phyloP scores from a whole-genome alignment of 2,329 filamentous ascomycete genomes.

The Incumbomyces lentus region DNA sequence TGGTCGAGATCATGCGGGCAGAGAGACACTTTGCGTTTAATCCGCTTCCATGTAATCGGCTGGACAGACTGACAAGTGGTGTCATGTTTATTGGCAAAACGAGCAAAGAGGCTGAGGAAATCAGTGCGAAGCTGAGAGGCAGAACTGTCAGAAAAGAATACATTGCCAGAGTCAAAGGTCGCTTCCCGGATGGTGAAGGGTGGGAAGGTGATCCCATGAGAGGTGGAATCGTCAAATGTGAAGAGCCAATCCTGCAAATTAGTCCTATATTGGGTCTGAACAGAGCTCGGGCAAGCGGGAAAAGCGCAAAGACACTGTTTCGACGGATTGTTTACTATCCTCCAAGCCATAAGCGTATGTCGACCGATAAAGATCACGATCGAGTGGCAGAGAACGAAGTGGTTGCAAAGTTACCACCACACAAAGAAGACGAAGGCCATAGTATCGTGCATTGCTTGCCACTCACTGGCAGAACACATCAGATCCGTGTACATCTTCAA shows the following conservation, averaged over 20 bases:
- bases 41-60: conserved; percentile 72
- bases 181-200: conserved; percentile 63
- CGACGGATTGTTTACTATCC: conserved; percentile 88
- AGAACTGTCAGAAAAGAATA: conserved; percentile 92
- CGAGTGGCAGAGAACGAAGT: conserved; percentile 16
- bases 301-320: conserved; percentile 82
- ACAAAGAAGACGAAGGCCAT: conserved; percentile 57
- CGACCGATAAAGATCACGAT: neutral
- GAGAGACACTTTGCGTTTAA: conserved; percentile 53
- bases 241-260: conserved; percentile 87
- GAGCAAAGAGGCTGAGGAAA: conserved; percentile 62
- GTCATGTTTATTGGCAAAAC: conserved; percentile 98
- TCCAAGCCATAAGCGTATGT: conserved; percentile 24
- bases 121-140: conserved; percentile 65
- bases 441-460: conserved; percentile 91
- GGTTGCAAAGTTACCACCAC: conserved; percentile 21
- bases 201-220: conserved; percentile 16
- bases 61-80: conserved; percentile 86
- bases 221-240: conserved; percentile 66
- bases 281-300: conserved; percentile 85
- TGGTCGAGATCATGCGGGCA: conserved; percentile 84
- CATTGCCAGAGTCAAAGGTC: conserved; percentile 76
- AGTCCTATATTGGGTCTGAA: conserved; percentile 93
- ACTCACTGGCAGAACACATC: conserved; percentile 87
- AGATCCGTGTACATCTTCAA: conserved; percentile 88